Conservation (phyloP, 2,329 filamentous ascomycete genomes). For the Penicillium sp. region DNA sequence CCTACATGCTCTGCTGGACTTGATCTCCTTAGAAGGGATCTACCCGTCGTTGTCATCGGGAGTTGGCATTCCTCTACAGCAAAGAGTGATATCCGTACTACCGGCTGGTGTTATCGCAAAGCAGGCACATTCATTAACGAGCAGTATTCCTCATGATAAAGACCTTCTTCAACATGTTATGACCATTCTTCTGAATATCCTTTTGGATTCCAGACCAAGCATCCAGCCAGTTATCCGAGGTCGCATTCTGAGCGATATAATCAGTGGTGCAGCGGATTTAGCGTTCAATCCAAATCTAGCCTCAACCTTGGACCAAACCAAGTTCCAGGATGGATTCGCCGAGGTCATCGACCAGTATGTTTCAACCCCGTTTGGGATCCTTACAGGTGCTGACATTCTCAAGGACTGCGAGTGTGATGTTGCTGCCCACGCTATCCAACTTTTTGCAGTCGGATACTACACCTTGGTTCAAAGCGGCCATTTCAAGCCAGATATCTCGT, state of each 20-base stretch:
- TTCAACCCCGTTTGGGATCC: background rate
- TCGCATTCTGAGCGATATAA: conserved; percentile 42
- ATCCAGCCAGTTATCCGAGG: conserved; percentile 40
- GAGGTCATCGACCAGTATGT: conserved; percentile 38
- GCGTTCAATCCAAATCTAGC: conserved; percentile 35
- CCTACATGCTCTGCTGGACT: conserved; percentile 42
- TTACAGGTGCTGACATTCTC: conserved; percentile 12
- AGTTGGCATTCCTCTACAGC: conserved; percentile 45
- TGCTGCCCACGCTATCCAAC: conserved; percentile 37
- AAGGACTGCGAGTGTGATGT: conserved; percentile 36
- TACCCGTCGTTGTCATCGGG: conserved; percentile 44
- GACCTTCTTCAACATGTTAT: conserved; percentile 33
- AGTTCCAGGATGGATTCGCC: conserved; percentile 25
- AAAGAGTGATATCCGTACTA: conserved; percentile 44
- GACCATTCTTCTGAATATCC: conserved; percentile 26
- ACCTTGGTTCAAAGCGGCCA: conserved; percentile 39
- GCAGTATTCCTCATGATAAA: conserved; percentile 27
- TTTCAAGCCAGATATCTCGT: conserved; percentile 39
- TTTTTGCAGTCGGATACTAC: conserved; percentile 38
- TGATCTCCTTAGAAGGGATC: conserved; percentile 46
- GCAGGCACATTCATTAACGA: conserved; percentile 20
- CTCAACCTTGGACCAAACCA: conserved; percentile 11
- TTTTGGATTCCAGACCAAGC: conserved; percentile 33
- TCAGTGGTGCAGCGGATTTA: conserved; percentile 39
- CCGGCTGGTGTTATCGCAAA: conserved; percentile 44